Conservation (phyloP, 2,329 filamentous ascomycete genomes). For the Polytolypa hystricis region DNA sequence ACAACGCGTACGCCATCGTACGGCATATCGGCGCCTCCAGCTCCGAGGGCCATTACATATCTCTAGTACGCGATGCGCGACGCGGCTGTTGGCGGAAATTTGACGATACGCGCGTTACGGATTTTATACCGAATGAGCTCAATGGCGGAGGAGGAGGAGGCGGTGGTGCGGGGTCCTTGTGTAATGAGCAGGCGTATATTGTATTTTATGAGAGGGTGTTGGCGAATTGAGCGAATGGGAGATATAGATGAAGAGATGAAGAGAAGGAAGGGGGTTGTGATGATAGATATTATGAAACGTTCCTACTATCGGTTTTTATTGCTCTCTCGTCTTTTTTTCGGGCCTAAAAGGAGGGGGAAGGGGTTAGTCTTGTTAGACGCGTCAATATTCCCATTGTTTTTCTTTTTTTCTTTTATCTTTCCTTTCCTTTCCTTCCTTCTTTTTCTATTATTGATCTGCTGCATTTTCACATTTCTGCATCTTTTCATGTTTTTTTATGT, state of each 20-base stretch:
- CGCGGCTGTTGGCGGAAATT: slow-evolving; percentile 50
- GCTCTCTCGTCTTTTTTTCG: background rate
- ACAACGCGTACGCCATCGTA: slow-evolving; percentile 79
- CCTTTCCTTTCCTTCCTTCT: too few species aligned
- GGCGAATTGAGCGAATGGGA: slow-evolving; percentile 32
- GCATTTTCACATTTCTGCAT: too few species aligned
- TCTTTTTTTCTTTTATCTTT: too few species aligned
- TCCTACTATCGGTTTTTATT: background rate
- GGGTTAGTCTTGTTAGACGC: too few species aligned
- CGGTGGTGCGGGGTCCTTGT: slow-evolving; percentile 38
- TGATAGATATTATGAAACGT: too few species aligned
- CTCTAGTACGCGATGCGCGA: slow-evolving; percentile 52
- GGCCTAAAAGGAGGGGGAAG: too few species aligned
- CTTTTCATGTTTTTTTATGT: too few species aligned
- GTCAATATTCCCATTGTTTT: too few species aligned
- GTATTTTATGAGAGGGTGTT: slow-evolving; percentile 49
- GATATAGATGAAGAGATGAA: too few species aligned
- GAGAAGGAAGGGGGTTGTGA: too few species aligned
- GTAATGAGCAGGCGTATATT: slow-evolving; percentile 55
- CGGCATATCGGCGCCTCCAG: slow-evolving; percentile 60
- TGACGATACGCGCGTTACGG: slow-evolving; percentile 45
- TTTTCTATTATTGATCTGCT: too few species aligned
- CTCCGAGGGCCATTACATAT: slow-evolving; percentile 69
- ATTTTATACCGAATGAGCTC: slow-evolving; percentile 52
- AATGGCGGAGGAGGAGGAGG: too few species aligned